Base-by-base conservation (phyloP, 225 moss, liverwort and hornwort genomes). In the Pseudoscleropodium purum region DNA sequence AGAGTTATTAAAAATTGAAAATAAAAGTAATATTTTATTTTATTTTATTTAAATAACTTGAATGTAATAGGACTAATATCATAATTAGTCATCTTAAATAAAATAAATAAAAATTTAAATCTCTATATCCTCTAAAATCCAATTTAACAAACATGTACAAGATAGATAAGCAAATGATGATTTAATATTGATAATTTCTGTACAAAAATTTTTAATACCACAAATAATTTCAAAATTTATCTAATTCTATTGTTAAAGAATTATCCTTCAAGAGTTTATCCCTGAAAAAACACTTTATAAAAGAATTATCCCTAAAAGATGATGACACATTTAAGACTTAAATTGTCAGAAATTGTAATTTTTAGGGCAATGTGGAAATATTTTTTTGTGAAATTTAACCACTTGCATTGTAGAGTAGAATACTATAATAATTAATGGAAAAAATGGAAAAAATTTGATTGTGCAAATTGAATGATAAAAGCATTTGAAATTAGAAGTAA, bases 121-220 rank as follows among this genome's bases (percentile, higher is more conserved):
- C 3, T 56, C 2, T 79, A 15, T 14, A 51, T 14, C 6, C 0
- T n/a, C 7, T 27, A 5, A 18, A n/a, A 27, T 26, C 2, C 4
- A 21, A 51, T 34, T 34, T 56, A n/a, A 37, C 2, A 18, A 37
- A 18, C 2, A 18, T 17, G 0, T 5, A 7, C 2, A 17, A 79
- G n/a, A 27, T 57, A 57, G 11, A 27, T 17, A 60, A 29, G 2
- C 0, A 30, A 60, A 57, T 27, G 26, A 5, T 80, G 8, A 29
- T 39, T 18, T 80, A 5, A 13, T 80, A 39, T 27, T 59, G 8
- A n/a, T 39, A 5, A 29, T 80, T 5, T 11, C 3, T 57, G 12
- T 16, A 2, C 3, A 25, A 25, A 14, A 15, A 0, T 5, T 3
- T 4, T 11, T 8, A 23, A 34, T 34, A 54, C 0, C 0, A 15